Evolutionary conservation across 257 asterid genomes (phyloP).

Genomic region (Salvia hispanica): DNA sequence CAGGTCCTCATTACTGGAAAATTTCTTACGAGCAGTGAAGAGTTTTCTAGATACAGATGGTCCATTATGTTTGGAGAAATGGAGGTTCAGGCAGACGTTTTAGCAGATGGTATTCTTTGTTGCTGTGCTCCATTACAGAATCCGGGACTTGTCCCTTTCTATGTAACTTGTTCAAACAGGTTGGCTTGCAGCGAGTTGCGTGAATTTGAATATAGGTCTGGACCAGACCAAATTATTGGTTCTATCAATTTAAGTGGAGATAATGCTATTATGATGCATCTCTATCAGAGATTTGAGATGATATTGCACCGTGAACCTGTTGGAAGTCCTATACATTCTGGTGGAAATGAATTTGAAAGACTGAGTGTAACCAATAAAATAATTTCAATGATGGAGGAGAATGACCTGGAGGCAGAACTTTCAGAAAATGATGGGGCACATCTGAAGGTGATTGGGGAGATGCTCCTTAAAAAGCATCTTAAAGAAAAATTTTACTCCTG

Average conservation of each 20-base stretch:
- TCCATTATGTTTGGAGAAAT: conserved; percentile 88
- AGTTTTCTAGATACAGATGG: conserved; percentile 58
- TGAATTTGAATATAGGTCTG: conserved; percentile 68
- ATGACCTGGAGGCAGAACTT: conserved; percentile 39
- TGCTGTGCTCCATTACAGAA: conserved; percentile 69
- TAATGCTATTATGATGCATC: conserved; percentile 46
- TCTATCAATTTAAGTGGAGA: conserved; percentile 36
- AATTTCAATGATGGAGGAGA: conserved; percentile 61
- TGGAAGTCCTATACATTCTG: conserved; percentile 39
- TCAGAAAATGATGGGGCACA: conserved; percentile 41
- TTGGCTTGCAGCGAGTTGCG: conserved; percentile 88
- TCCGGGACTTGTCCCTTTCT: conserved; percentile 71
- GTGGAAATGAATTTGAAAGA: conserved; percentile 43
- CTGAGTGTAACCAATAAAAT: conserved; percentile 43
- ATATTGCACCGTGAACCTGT: conserved; percentile 42
- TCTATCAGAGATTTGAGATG: conserved; percentile 58
- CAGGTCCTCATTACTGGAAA: conserved; percentile 72
- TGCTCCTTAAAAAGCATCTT: conserved; percentile 55
- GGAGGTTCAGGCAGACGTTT: conserved; percentile 76
- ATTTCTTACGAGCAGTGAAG: conserved; percentile 63
- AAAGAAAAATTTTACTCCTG: conserved; percentile 69
- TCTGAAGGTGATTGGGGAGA: conserved; percentile 45
- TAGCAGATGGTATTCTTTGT: conserved; percentile 65
- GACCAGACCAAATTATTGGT: conserved; percentile 37
- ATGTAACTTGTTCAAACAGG: conserved; percentile 77